Conservation (phyloP, 1,139 yeast genomes). For the Sugiyamaella pinicola region DNA sequence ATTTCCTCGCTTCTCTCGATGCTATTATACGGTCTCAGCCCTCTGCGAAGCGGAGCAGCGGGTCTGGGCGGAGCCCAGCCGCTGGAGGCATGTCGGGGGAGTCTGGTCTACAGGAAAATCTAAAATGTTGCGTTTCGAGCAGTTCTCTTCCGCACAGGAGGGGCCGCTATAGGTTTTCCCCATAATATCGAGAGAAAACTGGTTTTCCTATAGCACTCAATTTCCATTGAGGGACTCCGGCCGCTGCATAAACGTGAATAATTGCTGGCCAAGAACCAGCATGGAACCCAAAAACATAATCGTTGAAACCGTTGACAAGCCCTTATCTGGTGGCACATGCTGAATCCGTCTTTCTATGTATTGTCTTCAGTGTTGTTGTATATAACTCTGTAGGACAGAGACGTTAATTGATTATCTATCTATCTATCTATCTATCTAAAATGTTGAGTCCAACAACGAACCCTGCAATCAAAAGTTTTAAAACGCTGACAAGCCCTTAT, state of each 20-base stretch:
- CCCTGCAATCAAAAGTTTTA: too few species aligned
- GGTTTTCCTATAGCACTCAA: constrained; percentile 3
- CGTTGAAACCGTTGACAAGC: not conserved
- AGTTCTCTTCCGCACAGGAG: not conserved
- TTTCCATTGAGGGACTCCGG: not conserved
- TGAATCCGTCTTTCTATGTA: not conserved
- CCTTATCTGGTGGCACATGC: not conserved
- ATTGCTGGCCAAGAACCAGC: not conserved
- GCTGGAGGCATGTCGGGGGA: too few species aligned
- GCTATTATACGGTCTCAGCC: too few species aligned
- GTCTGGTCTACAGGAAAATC: too few species aligned
- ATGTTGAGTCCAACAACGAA: too few species aligned
- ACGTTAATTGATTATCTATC: not conserved
- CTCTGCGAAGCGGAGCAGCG: too few species aligned
- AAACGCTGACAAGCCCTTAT: not conserved
- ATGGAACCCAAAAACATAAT: not conserved
- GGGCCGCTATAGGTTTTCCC: not conserved
- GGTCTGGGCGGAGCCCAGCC: too few species aligned
- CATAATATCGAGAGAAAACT: constrained; percentile 1
- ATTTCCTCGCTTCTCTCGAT: too few species aligned
- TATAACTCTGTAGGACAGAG: not conserved
- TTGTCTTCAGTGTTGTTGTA: not conserved
- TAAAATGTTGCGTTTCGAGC: not conserved
- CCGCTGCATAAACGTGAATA: not conserved
- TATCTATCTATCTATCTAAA: not conserved